A percentile compares a stretch with the other conserved stretches of the same genome.
These are phyloP conservation scores for Solanum pennellii DNA, from an alignment of 257 asterid species.

Conservation along the genomic window DNA sequence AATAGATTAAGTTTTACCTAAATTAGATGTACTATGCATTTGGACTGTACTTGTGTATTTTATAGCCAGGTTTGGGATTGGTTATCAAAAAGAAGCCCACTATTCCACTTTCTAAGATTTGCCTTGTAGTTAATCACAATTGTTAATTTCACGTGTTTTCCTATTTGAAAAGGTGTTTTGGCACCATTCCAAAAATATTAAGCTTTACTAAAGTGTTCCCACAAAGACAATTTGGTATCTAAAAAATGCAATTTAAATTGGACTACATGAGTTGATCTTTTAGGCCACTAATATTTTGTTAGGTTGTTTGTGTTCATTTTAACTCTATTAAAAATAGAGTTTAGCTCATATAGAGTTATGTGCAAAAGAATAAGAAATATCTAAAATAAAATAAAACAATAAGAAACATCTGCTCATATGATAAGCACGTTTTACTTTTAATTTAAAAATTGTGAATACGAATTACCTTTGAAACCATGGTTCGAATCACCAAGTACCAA, in stretches of 20 bases:
- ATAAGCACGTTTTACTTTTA: background rate
- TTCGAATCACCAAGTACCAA: background rate
- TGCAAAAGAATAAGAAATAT: background rate
- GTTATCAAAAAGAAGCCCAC: background rate
- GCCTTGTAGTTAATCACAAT: background rate
- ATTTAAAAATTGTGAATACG: too few relatives aligned
- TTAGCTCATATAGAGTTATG: background rate
- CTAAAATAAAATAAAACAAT: background rate
- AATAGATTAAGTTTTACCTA: background rate
- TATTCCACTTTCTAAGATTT: background rate
- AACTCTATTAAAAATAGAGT: background rate
- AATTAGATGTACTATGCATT: background rate
- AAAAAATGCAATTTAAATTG: background rate
- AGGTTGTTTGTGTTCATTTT: background rate
- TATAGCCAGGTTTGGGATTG: background rate
- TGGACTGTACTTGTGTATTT: background rate
- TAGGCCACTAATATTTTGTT: background rate
- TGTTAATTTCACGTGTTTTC: background rate
- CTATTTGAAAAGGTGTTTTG: background rate
- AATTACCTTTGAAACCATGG: rapidly evolving
- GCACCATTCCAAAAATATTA: background rate
- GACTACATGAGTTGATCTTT: background rate
- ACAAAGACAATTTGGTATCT: background rate
- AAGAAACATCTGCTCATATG: background rate
- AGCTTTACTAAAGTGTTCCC: background rate